A percentile compares a stretch with the other conserved stretches of the same genome.
phyloP scores from a whole-genome alignment of 2,329 filamentous ascomycete genomes.

The Aspergillus unguis region DNA sequence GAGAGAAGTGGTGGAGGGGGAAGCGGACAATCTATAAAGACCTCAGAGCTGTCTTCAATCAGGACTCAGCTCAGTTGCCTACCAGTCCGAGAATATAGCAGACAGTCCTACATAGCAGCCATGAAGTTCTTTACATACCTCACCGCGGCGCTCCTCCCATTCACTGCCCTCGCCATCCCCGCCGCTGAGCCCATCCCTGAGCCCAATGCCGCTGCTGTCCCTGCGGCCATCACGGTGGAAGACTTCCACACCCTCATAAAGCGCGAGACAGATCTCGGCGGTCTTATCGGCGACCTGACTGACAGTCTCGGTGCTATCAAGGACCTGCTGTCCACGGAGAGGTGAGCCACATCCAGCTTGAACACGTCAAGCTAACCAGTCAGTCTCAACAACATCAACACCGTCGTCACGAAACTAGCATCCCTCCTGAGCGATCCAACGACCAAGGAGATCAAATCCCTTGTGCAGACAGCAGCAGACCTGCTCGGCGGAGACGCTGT shows the following conservation, averaged over 20 bases:
- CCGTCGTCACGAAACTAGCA: constrained; percentile 2
- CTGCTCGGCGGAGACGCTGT: constrained; percentile 8
- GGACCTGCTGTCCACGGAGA: constrained; percentile 10
- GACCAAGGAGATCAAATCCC: constrained; percentile 7
- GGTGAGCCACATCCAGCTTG: not conserved
- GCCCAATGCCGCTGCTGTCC: not conserved
- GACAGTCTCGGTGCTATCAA: constrained; percentile 7
- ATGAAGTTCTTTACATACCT: constrained; percentile 15
- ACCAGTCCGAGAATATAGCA: too few relatives aligned
- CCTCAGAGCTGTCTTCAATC: too few relatives aligned
- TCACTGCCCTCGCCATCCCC: constrained; percentile 9
- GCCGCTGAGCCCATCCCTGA: constrained; percentile 8
- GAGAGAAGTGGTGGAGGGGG: too few relatives aligned
- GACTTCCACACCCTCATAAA: constrained; percentile 6
- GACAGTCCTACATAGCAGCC: not conserved
- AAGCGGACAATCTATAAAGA: too few relatives aligned
- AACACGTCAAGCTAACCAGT: too few relatives aligned
- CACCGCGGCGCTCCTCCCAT: constrained; percentile 10
- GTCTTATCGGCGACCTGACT: constrained; percentile 9
- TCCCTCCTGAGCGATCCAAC: constrained; percentile 6
- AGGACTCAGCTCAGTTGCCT: too few relatives aligned
- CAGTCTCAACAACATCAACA: constrained; percentile 10
- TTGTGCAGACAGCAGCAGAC: constrained; percentile 2
- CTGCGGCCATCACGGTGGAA: not conserved
- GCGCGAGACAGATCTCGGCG: constrained; percentile 2